A percentile compares a stretch with the other conserved stretches of the same genome.
phyloP scores from a whole-genome alignment of 129 eudicot species.

The Oenanthe sinensis region DNA sequence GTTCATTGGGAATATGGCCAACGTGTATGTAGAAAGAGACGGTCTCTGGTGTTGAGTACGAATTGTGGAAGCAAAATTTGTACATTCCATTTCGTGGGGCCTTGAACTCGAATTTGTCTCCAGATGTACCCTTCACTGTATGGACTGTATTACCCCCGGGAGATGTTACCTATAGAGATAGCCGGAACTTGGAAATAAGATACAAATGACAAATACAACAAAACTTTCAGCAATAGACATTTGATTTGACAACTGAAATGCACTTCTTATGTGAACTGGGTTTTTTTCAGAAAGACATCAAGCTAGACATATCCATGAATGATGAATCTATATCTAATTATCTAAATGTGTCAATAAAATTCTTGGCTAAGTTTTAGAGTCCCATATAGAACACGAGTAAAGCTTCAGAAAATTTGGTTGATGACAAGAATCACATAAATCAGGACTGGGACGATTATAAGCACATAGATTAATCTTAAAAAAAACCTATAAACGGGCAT shows the following conservation, averaged over 20 bases:
- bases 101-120: conserved; percentile 86
- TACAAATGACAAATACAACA: neutral
- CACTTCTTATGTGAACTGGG: neutral
- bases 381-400: neutral
- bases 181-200: neutral
- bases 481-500: too few relatives aligned
- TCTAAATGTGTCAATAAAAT: neutral
- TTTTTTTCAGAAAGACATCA: neutral
- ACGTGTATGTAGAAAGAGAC: conserved; percentile 92
- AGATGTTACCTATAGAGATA: conserved; percentile 58
- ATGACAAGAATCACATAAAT: too few relatives aligned
- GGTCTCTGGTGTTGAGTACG: conserved; percentile 68
- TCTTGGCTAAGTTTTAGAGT: neutral
- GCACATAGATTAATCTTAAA: too few relatives aligned
- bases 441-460: too few relatives aligned
- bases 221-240: neutral
- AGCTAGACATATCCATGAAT: neutral
- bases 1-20: conserved; percentile 86
- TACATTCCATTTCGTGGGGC: conserved; percentile 95
- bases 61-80: conserved; percentile 93
- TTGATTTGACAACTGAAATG: neutral
- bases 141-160: conserved; percentile 71
- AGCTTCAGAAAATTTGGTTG: too few relatives aligned
- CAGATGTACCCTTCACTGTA: conserved; percentile 73
- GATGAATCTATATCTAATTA: neutral